phyloP scores from a whole-genome alignment of 139 green algal genomes.

The Penium margaritaceum region DNA sequence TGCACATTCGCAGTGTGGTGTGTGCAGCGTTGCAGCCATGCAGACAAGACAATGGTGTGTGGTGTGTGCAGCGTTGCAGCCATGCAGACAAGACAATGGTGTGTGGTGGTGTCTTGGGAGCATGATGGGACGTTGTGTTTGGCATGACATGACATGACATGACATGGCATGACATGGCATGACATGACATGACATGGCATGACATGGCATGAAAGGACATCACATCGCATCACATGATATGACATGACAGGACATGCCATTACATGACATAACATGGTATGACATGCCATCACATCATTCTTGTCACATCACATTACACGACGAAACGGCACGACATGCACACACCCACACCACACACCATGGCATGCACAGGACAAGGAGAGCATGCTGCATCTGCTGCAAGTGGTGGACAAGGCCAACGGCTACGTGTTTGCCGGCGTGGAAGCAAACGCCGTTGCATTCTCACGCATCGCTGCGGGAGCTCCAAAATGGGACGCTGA shows the following conservation, averaged over 20 bases:
- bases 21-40: too few relatives aligned
- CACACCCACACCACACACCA: background rate
- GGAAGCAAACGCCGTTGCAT: constrained; percentile 27
- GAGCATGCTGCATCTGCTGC: constrained; percentile 35
- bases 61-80: too few relatives aligned
- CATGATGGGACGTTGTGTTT: too few relatives aligned
- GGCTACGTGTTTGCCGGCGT: constrained; percentile 46
- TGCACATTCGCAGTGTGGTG: too few relatives aligned
- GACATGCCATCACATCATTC: background rate
- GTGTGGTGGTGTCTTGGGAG: too few relatives aligned
- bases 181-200: too few relatives aligned
- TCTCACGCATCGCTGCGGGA: constrained; percentile 20
- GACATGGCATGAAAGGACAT: too few relatives aligned
- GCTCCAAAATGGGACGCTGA: constrained; percentile 36
- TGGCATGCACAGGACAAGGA: constrained; percentile 39
- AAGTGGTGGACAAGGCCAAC: constrained; percentile 43
- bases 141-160: too few relatives aligned
- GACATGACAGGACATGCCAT: background rate
- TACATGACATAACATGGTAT: background rate
- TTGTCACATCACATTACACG: background rate
- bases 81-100: too few relatives aligned
- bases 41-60: too few relatives aligned
- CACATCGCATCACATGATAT: too few relatives aligned
- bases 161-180: too few relatives aligned
- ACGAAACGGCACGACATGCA: background rate